These are phyloP conservation scores for Colletotrichum chrysophilum DNA, from an alignment of 2,329 filamentous ascomycete genomes.

Conservation along the genomic window DNA sequence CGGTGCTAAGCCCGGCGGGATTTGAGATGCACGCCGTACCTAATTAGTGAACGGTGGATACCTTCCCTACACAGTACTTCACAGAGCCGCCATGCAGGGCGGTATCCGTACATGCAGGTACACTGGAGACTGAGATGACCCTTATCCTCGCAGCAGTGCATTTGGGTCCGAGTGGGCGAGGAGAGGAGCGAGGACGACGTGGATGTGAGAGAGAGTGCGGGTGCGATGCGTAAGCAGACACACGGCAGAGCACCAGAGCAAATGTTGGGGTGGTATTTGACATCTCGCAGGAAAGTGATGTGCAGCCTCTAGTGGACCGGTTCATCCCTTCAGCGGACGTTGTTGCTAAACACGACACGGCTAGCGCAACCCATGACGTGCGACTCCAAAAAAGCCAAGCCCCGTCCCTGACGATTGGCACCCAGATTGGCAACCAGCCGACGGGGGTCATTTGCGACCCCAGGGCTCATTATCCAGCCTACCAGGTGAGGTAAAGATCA, in stretches of 20 bases:
- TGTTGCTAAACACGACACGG: conserved; percentile 1
- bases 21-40: background rate
- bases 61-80: background rate
- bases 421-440: conserved; percentile 1
- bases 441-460: background rate
- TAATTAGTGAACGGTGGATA: background rate
- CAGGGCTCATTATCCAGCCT: background rate
- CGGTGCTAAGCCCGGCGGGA: background rate
- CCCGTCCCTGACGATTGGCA: background rate
- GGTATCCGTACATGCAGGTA: background rate
- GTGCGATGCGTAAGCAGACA: background rate
- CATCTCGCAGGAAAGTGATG: background rate
- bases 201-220: background rate
- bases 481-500: background rate
- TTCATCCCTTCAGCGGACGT: conserved; percentile 4
- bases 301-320: background rate
- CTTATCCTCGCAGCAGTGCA: background rate
- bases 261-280: background rate
- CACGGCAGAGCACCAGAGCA: background rate
- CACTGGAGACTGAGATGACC: background rate
- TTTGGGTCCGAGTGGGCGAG: background rate
- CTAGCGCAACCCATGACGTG: conserved; percentile 1
- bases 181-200: background rate
- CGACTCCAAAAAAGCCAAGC: background rate
- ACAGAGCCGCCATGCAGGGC: conserved; percentile 13